Conservation (phyloP, 345 rosid species). For the Zanthoxylum bungeanum region DNA sequence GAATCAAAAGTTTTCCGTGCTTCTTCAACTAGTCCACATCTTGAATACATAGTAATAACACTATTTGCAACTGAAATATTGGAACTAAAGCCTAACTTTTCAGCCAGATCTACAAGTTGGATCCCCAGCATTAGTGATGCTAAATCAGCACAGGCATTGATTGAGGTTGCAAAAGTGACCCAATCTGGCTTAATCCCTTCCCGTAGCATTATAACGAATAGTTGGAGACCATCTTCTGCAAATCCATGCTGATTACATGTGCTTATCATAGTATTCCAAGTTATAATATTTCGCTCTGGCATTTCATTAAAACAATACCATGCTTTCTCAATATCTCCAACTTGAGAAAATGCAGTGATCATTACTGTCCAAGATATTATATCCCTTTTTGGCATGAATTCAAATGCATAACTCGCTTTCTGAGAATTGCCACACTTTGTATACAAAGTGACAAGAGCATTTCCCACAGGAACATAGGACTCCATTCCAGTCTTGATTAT, state of each 20-base stretch:
- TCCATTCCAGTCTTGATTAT: conserved; percentile 18
- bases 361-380: conserved; percentile 25
- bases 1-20: conserved; percentile 23
- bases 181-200: conserved; percentile 21
- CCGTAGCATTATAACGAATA: conserved; percentile 13
- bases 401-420: conserved; percentile 8
- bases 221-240: conserved; percentile 18
- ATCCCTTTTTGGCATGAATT: conserved; percentile 23
- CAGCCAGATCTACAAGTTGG: conserved; percentile 19
- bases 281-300: conserved; percentile 15
- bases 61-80: conserved; percentile 26
- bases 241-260: conserved; percentile 17
- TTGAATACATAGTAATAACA: conserved; percentile 24
- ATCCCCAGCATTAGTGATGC: conserved; percentile 20
- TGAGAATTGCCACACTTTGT: conserved; percentile 14
- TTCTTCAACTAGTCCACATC: conserved; percentile 23
- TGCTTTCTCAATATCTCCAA: conserved; percentile 21
- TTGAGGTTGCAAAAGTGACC: conserved; percentile 20
- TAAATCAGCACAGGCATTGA: conserved; percentile 20
- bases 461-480: conserved; percentile 22
- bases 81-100: conserved; percentile 18
- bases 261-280: conserved; percentile 28
- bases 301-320: conserved; percentile 17
- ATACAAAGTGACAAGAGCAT: conserved; percentile 20
- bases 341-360: conserved; percentile 23